Evolutionary conservation across 257 asterid species (phyloP).

Genomic region (Misopates orontium): DNA sequence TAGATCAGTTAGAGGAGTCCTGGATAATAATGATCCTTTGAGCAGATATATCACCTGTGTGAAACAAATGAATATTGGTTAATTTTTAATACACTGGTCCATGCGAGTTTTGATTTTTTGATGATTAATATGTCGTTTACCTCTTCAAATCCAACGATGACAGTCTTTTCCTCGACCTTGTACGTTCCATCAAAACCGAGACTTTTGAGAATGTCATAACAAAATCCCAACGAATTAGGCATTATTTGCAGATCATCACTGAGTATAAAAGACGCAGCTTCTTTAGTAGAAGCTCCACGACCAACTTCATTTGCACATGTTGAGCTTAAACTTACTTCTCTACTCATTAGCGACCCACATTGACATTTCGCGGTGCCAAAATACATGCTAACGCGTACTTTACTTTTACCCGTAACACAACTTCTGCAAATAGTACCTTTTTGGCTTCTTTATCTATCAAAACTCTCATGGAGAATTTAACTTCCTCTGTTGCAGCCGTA

Average conservation of each 20-base stretch:
- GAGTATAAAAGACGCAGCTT: neutral
- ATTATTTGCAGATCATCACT: constrained; percentile 7
- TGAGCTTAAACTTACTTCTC: neutral
- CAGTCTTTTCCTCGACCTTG: neutral
- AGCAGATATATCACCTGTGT: neutral
- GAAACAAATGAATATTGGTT: neutral
- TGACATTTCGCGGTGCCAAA: neutral
- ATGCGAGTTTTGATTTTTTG: too few relatives aligned
- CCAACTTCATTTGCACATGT: neutral
- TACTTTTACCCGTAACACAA: too few relatives aligned
- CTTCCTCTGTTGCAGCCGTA: neutral
- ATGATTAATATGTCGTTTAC: constrained; percentile 8
- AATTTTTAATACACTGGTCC: too few relatives aligned
- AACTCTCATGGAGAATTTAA: neutral
- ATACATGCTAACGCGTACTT: neutral
- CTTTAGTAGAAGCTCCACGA: neutral
- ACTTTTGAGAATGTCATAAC: neutral
- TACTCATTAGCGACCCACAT: neutral
- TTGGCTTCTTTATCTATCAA: neutral
- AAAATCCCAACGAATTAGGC: neutral
- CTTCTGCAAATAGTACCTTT: neutral
- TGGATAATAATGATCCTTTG: neutral
- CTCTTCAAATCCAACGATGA: constrained; percentile 17
- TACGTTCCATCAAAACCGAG: neutral
- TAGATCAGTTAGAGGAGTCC: constrained; percentile 23